Percentiles rank a stretch among this genome's conserved stretches.
phyloP scores from a whole-genome alignment of 2,329 filamentous ascomycete species.

The Capronia epimyces region DNA sequence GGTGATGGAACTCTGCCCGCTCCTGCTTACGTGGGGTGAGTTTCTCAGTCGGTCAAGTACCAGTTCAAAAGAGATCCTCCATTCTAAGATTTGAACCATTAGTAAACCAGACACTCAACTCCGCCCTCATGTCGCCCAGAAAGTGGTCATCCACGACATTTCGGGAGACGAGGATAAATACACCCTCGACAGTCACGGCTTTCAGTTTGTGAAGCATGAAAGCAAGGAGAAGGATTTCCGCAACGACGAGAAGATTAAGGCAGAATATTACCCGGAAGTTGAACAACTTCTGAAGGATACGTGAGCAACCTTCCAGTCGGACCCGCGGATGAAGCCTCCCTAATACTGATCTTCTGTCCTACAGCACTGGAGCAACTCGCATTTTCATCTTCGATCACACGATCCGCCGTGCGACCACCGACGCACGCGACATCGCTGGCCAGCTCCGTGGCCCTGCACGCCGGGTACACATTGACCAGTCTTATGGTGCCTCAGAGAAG shows the following conservation, averaged over 20 bases:
- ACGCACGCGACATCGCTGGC: too few species aligned
- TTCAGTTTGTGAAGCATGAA: slow-evolving; percentile 1
- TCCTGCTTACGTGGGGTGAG: slow-evolving; percentile 2
- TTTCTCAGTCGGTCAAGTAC: too few species aligned
- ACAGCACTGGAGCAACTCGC: slow-evolving; percentile 2
- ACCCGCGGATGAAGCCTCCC: too few species aligned
- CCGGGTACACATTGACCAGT: background rate
- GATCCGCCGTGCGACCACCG: too few species aligned
- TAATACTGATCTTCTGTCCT: background rate
- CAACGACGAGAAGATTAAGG: background rate
- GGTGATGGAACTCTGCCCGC: slow-evolving; percentile 1
- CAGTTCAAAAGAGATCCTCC: too few species aligned
- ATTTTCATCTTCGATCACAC: slow-evolving; percentile 4
- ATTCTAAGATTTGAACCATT: too few species aligned
- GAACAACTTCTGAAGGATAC: slow-evolving; percentile 5
- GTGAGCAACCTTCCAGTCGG: too few species aligned
- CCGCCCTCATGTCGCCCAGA: background rate
- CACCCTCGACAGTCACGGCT: slow-evolving; percentile 1
- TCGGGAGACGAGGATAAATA: slow-evolving; percentile 1
- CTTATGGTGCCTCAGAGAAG: background rate
- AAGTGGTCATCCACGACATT: slow-evolving; percentile 2
- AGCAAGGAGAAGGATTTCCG: slow-evolving; percentile 3
- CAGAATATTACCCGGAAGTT: slow-evolving; percentile 4
- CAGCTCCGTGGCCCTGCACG: background rate
- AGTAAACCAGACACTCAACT: slow-evolving; percentile 3